Evolutionary conservation across 306 rosid species (phyloP).

Genomic region (Acacia confusa): DNA sequence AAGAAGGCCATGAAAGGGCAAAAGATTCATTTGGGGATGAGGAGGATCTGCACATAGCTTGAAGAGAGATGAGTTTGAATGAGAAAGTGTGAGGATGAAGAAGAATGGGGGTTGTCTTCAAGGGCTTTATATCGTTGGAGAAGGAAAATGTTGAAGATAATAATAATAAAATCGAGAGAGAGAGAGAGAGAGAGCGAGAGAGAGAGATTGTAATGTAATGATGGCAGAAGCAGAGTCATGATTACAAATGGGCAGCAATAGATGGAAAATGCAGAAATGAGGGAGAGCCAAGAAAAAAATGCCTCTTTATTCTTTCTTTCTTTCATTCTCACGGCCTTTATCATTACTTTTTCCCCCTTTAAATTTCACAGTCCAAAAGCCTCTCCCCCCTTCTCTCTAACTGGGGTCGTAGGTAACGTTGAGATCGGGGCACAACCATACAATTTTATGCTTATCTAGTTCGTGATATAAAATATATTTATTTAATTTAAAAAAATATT

Average conservation of each 20-base stretch:
- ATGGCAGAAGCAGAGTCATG: slow-evolving; percentile 63
- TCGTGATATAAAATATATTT: no score
- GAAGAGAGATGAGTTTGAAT: neutral
- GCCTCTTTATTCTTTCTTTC: neutral
- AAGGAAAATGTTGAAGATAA: neutral
- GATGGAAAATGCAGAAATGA: slow-evolving; percentile 45
- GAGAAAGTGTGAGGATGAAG: slow-evolving; percentile 22
- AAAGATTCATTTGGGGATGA: slow-evolving; percentile 36
- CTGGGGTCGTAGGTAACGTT: slow-evolving; percentile 16
- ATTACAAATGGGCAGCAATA: slow-evolving; percentile 70
- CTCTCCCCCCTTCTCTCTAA: neutral
- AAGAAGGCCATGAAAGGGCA: slow-evolving; percentile 32
- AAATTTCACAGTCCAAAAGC: neutral
- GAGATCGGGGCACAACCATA: slow-evolving; percentile 21
- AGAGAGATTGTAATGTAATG: slow-evolving; percentile 54
- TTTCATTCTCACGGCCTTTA: slow-evolving; percentile 36
- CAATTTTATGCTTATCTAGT: no score
- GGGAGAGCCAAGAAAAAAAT: slow-evolving; percentile 37
- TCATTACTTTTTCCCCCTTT: slow-evolving; percentile 8
- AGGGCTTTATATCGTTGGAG: slow-evolving; percentile 38
- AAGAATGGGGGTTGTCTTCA: slow-evolving; percentile 11
- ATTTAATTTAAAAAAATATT: no score
- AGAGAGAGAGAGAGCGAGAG: slow-evolving; percentile 37
- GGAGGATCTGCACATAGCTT: slow-evolving; percentile 47
- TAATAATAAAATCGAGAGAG: slow-evolving; percentile 19